Evolutionary conservation across 1,284 basidiomycete species (phyloP).

Genomic region (Fomitopsis betulina): DNA sequence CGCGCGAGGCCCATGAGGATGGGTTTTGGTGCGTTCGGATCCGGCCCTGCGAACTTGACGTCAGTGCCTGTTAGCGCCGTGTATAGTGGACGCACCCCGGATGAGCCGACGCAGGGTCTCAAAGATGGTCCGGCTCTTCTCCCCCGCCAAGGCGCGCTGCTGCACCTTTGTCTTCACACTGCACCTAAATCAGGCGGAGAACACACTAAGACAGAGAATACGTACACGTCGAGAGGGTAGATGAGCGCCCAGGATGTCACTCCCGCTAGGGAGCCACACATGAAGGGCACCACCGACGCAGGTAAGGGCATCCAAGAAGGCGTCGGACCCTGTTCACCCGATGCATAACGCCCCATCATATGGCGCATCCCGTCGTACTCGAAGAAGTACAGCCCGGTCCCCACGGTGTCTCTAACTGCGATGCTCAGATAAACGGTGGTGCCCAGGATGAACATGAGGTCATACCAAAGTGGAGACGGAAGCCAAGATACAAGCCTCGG

Average conservation of each 20-base stretch:
- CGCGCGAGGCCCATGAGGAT: conserved; percentile 65
- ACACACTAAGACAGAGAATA: background rate
- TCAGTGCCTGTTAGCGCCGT: background rate
- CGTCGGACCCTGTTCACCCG: conserved; percentile 70
- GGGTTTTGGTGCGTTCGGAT: conserved; percentile 68
- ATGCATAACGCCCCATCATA: conserved; percentile 63
- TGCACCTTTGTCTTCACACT: conserved; percentile 94
- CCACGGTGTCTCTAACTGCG: conserved; percentile 73
- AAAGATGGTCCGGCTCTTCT: conserved; percentile 58
- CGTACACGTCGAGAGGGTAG: conserved; percentile 80
- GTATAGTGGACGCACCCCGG: conserved; percentile 44
- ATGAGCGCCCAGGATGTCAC: conserved; percentile 84
- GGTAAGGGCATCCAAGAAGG: conserved; percentile 79
- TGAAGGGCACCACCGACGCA: conserved; percentile 73
- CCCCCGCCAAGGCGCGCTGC: conserved; percentile 79
- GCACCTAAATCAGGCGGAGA: conserved; percentile 11
- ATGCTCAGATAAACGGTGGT: conserved; percentile 1
- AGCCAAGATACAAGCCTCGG: conserved; percentile 77
- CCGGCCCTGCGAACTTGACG: conserved; percentile 49
- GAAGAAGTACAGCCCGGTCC: conserved; percentile 83
- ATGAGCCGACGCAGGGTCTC: conserved; percentile 77
- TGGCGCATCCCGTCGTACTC: conserved; percentile 86
- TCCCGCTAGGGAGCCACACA: conserved; percentile 81
- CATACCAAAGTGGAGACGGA: conserved; percentile 75
- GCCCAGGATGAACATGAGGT: conserved; percentile 7